Evolutionary conservation across 2,329 filamentous ascomycete species (phyloP), one percentile per base, ranked within the genome.

Genomic region (Diplodia corticola): DNA sequence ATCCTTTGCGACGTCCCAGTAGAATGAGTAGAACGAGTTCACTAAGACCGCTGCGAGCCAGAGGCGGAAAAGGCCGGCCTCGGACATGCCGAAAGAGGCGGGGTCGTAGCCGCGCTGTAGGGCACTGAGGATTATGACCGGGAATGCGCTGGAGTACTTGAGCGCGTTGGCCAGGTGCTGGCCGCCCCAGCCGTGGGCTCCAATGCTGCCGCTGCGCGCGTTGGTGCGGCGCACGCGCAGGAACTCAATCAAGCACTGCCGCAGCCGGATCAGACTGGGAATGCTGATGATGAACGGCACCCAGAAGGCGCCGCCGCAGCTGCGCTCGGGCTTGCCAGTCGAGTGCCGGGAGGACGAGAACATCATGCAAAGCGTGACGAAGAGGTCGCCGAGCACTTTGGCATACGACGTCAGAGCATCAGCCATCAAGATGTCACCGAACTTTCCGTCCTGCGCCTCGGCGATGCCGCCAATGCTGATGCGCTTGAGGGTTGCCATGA

Each of bases 1-100:
- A 82, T 99, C 95, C 80, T 93, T 95, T 65, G 92, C 85, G 33
- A 98, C 88, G 73, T 99, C 95, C 95, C 95, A 99, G 83, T 95
- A 99, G 81, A 98, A 98, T n/a, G 91, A 93, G 80, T 97, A 99
- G 51, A 91, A 82, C 15, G 92, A 96, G 78, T 99, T 97, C 72
- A 95, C 75, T 37, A 92, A 81, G 33, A 92, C 90, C 50, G 90
- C 90, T 40, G 85, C 79, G 33, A 96, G 81, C 85, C 86, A 83
- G 69, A 87, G 73, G 51, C 84, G 81, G 71, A 84, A 85, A 49
- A 88, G 76, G 0, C 80, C 80, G n/a, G 82, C 78, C 72, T 87
- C 84, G 50, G 82, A 85, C 71, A 86, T 80, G 55, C 84, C 80
- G 64, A 82, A 80, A 20, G 79, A 80, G 5, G 79, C 75, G 0